phyloP scores from a whole-genome alignment of 2,329 filamentous ascomycete species.

The Colletotrichum lupini region DNA sequence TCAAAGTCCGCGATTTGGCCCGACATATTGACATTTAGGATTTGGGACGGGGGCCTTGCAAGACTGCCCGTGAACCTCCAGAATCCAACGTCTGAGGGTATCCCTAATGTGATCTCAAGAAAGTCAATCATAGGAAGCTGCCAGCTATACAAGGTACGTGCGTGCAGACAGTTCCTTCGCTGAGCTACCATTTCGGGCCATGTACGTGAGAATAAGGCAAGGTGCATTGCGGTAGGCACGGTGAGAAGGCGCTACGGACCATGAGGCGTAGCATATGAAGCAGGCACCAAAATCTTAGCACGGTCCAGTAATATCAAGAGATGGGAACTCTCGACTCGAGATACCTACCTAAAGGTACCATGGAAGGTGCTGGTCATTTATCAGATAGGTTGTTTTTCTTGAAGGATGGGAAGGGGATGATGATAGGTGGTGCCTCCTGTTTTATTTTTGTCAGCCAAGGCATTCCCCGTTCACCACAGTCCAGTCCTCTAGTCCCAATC shows the following conservation, averaged over 20 bases:
- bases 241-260: not conserved
- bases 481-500: not conserved
- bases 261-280: slow-evolving; percentile 8
- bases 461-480: slow-evolving; percentile 3
- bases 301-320: slow-evolving; percentile 11
- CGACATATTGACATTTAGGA: not conserved
- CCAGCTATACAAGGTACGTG: slow-evolving; percentile 10
- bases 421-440: slow-evolving; percentile 15
- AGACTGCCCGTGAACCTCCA: not conserved
- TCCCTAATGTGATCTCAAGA: not conserved
- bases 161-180: slow-evolving; percentile 4
- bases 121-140: slow-evolving; percentile 17
- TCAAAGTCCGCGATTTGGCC: slow-evolving; percentile 1
- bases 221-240: not conserved
- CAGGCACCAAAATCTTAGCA: slow-evolving; percentile 13
- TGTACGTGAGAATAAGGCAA: not conserved
- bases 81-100: not conserved
- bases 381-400: not conserved
- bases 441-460: slow-evolving; percentile 31
- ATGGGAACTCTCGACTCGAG: not conserved
- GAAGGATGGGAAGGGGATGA: not conserved
- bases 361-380: slow-evolving; percentile 9
- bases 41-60: not conserved
- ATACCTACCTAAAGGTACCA: no score
- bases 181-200: not conserved